These are phyloP conservation scores for Pythium biforme DNA, from an alignment of 352 stramenopile genomes.

Conservation along the genomic window DNA sequence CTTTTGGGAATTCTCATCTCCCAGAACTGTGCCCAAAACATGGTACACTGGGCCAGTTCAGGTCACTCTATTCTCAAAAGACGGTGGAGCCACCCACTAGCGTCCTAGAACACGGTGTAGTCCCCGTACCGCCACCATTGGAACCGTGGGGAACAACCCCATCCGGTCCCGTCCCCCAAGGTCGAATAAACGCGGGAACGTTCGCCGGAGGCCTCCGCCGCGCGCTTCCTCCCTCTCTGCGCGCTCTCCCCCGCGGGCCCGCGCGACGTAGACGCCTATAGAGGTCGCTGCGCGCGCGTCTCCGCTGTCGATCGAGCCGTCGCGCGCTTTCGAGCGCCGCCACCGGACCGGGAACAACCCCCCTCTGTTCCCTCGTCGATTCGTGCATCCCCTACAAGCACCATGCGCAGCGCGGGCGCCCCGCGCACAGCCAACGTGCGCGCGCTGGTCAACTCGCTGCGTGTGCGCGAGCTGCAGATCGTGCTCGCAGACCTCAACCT, in stretches of 20 bases:
- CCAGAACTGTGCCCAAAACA: slow-evolving; percentile 7
- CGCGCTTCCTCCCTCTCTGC: too few species aligned
- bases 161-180: not conserved
- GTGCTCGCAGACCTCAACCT: slow-evolving; percentile 71
- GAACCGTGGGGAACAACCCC: slow-evolving; percentile 18
- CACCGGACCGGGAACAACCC: too few species aligned
- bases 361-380: too few species aligned
- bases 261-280: too few species aligned
- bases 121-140: slow-evolving; percentile 1
- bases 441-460: slow-evolving; percentile 49
- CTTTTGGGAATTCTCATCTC: not conserved
- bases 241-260: too few species aligned
- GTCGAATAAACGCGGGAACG: not conserved
- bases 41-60: slow-evolving; percentile 15
- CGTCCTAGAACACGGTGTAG: slow-evolving; percentile 26
- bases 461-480: slow-evolving; percentile 73
- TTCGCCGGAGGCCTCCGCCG: too few species aligned
- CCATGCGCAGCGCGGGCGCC: not conserved
- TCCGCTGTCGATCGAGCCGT: too few species aligned
- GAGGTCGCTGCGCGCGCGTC: too few species aligned
- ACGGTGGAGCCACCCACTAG: not conserved
- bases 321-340: too few species aligned
- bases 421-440: slow-evolving; percentile 47
- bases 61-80: slow-evolving; percentile 2
- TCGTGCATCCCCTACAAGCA: not conserved